Conservation (phyloP, 768 basidiomycete genomes). For the Agrocybe chaxingu region DNA sequence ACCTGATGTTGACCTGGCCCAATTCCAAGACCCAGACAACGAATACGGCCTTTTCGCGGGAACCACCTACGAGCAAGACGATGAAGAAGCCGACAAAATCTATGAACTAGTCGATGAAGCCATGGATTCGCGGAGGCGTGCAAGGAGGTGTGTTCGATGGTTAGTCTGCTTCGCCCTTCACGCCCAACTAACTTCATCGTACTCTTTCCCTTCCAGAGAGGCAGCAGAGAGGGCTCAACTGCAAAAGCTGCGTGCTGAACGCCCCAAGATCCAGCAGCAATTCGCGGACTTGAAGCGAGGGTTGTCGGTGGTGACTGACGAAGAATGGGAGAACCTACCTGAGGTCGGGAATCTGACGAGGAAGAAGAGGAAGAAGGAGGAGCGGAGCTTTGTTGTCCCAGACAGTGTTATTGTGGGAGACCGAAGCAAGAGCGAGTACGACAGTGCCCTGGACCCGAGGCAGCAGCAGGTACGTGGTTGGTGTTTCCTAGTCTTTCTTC, state of each 20-base stretch:
- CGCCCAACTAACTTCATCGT: conserved; percentile 21
- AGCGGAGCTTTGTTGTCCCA: conserved; percentile 84
- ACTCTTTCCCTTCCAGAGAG: conserved; percentile 47
- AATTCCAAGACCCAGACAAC: conserved; percentile 96
- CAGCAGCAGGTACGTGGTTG: conserved; percentile 66
- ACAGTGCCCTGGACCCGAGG: conserved; percentile 69
- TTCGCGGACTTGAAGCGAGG: conserved; percentile 95
- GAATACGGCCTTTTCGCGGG: conserved; percentile 95
- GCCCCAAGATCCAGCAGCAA: conserved; percentile 94
- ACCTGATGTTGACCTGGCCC: conserved; percentile 82
- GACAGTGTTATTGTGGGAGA: conserved; percentile 92
- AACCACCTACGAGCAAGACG: conserved; percentile 94
- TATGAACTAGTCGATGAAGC: conserved; percentile 89
- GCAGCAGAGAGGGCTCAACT: conserved; percentile 72
- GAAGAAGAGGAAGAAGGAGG: conserved; percentile 85
- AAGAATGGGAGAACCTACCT: conserved; percentile 93
- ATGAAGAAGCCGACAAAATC: conserved; percentile 95
- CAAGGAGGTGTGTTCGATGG: conserved; percentile 64
- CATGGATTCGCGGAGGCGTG: conserved; percentile 84
- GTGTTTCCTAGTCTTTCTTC: neutral
- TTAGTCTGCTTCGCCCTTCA: conserved; percentile 32
- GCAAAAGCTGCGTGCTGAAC: conserved; percentile 76
- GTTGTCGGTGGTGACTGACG: conserved; percentile 79
- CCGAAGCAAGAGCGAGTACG: conserved; percentile 67
- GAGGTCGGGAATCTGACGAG: conserved; percentile 96